Evolutionary conservation across 1,284 basidiomycete genomes (phyloP), one percentile per base, ranked within the genome.

Genomic region (Clitocybe nebularis): DNA sequence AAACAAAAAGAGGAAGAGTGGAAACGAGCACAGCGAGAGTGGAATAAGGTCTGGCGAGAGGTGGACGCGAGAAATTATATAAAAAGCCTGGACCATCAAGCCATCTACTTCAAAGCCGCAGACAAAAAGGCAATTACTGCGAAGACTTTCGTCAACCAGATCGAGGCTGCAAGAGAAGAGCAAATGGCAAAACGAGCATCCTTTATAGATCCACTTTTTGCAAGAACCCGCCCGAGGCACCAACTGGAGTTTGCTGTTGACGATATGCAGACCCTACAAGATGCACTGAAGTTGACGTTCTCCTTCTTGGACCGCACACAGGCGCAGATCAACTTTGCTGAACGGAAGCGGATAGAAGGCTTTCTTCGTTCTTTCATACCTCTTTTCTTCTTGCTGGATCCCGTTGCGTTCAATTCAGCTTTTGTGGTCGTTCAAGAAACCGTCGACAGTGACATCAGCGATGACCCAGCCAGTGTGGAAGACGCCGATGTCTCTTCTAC

Each of bases 1-100:
- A 96, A 96, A 71, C 87, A 90, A 63, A 99, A 98, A 68, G 94
- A 98, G 61, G 93, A 94, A 52, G 94, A 98, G 62, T 99, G 96
- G 95, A 96, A 94, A 67, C 79, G 91, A n/a, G 94, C 93, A n/a
- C 91, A 97, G 63, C 71, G 93, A 48, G 96, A 97, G 67, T 99
- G 96, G 96, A 97, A 98, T 70, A 92, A 95, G 61, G 91, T 98
- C 37, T 99, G 95, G 96, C 74, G 94, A 42, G 95, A 97, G 69
- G 91, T 97, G 16, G 95, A 97, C 58, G 89, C 89, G 29, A 76
- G 89, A 52, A 97, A 97, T 68, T 97, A 91, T 61, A 79, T 83
- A 65, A 94, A 93, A 72, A 88, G 86, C 36, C 75, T 98, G 50
- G 95, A 98, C 61, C 92, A 96, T 61, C 93, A 96, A 61, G 89